Evolutionary conservation across 371 early-diverging fungal species (phyloP).

Genomic region (Enteropsectra breve): DNA sequence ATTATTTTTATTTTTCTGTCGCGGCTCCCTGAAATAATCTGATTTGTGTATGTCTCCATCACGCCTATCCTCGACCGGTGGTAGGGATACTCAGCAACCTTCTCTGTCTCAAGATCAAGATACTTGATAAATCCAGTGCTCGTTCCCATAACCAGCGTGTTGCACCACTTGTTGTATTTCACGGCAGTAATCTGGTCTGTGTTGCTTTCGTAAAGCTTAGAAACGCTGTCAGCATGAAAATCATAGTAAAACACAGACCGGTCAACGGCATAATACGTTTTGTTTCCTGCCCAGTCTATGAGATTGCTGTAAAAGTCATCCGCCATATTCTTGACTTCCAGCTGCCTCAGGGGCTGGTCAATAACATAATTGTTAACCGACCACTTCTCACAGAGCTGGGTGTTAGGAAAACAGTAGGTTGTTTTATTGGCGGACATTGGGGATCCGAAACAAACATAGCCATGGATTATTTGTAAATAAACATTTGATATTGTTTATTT

Average conservation of each 20-base stretch:
- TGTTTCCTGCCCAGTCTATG: slow-evolving; percentile 58
- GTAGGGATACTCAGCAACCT: slow-evolving; percentile 17
- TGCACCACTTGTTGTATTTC: slow-evolving; percentile 32
- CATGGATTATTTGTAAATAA: too few relatives aligned
- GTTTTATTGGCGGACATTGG: too few relatives aligned
- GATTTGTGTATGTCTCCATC: slow-evolving; percentile 41
- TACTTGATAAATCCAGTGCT: slow-evolving; percentile 21
- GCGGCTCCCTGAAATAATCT: slow-evolving; percentile 55
- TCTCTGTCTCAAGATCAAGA: slow-evolving; percentile 22
- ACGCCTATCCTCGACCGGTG: slow-evolving; percentile 58
- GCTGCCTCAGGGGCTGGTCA: too few relatives aligned
- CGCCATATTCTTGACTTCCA: too few relatives aligned
- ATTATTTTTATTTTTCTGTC: slow-evolving; percentile 55
- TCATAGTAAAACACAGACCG: slow-evolving; percentile 52
- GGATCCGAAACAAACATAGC: too few relatives aligned
- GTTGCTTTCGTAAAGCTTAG: slow-evolving; percentile 24
- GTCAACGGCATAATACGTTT: slow-evolving; percentile 50
- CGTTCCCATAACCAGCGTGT: slow-evolving; percentile 41
- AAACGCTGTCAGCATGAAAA: slow-evolving; percentile 44
- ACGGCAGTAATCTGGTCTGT: slow-evolving; percentile 46
- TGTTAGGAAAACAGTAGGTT: too few relatives aligned
- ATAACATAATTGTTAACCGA: too few relatives aligned
- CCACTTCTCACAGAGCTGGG: too few relatives aligned
- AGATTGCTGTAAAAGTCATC: slow-evolving; percentile 61
- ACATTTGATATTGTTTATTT: too few relatives aligned